Evolutionary conservation across 345 rosid species (phyloP), one percentile per base, ranked within the genome.

Genomic region (Laguncularia racemosa): DNA sequence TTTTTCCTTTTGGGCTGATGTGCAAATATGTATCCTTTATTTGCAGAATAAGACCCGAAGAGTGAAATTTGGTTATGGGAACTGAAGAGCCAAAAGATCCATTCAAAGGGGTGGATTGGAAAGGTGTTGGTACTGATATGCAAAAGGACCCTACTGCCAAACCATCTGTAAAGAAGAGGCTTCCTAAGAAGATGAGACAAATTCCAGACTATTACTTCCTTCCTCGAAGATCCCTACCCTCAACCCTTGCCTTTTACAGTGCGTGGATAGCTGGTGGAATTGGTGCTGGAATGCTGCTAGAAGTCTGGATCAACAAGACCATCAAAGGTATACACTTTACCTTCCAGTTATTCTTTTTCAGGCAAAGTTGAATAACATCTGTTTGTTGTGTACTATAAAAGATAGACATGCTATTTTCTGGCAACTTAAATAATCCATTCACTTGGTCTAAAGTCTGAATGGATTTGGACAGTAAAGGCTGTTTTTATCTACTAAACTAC

Each of bases 121-220:
- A 78, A 56, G 88, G 75, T 6, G 64, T 78, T 53, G 95, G 88
- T 7, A 66, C 71, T 54, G 86, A 84, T 66, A 60, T 71, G 75
- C 89, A 83, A 76, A 89, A 81, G 65, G 77, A 82, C 51, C 85
- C 93, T 16, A 50, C 79, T 51, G 67, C 64, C 8, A 83, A 86
- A 71, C 60, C 54, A 50, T 69, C 58, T 38, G 58, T 76, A 67
- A 86, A 82, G 73, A 87, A 85, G 71, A 81, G 89, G 55, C 79
- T 85, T 14, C 96, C 97, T 0, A 87, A 76, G 59, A 91, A 77
- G 70, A 78, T 89, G 63, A 83, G 95, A 62, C 86, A 83, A 50
- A 89, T 86, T 61, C 96, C 96, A 53, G 99, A 87, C 14, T 86
- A 71, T 64, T 93, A 93, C 71, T 93, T 89, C 70, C 86, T 93